Conservation (phyloP, 2,329 filamentous ascomycete genomes). For the Bipolaris bicolor region DNA sequence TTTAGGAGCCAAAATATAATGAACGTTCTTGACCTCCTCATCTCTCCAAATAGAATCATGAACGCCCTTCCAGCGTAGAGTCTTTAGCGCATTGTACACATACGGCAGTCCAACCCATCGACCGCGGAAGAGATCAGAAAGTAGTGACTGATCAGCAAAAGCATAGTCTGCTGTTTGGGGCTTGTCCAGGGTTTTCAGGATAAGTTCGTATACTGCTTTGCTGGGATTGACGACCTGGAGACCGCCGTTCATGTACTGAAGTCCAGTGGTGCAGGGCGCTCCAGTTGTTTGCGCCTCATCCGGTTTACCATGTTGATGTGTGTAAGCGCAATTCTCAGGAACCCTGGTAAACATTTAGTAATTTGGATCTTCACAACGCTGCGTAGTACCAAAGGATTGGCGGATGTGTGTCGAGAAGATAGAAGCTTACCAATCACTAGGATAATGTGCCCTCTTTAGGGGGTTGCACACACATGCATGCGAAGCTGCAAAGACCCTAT, state of each 20-base stretch:
- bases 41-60: conserved; percentile 66
- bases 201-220: conserved; percentile 57
- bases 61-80: conserved; percentile 60
- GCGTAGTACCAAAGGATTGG: background rate
- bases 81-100: conserved; percentile 67
- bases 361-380: no score
- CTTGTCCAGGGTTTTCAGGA: conserved; percentile 52
- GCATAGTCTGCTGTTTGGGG: conserved; percentile 51
- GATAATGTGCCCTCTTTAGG: conserved; percentile 77
- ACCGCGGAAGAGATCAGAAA: conserved; percentile 62
- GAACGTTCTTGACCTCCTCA: conserved; percentile 66
- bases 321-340: conserved; percentile 66
- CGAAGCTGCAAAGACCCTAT: conserved; percentile 77
- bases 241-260: conserved; percentile 64
- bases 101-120: conserved; percentile 66
- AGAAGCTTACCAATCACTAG: conserved; percentile 65
- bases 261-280: conserved; percentile 57
- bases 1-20: conserved; percentile 58
- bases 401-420: background rate
- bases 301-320: conserved; percentile 60
- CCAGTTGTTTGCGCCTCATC: conserved; percentile 59
- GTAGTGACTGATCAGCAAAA: conserved; percentile 65
- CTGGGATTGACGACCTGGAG: conserved; percentile 66
- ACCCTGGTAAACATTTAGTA: conserved; percentile 38
- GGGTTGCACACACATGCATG: conserved; percentile 92